A percentile compares a stretch with the other conserved stretches of the same genome.
Conservation (phyloP, 179 eudicot species). For the Beta lomatogona region DNA sequence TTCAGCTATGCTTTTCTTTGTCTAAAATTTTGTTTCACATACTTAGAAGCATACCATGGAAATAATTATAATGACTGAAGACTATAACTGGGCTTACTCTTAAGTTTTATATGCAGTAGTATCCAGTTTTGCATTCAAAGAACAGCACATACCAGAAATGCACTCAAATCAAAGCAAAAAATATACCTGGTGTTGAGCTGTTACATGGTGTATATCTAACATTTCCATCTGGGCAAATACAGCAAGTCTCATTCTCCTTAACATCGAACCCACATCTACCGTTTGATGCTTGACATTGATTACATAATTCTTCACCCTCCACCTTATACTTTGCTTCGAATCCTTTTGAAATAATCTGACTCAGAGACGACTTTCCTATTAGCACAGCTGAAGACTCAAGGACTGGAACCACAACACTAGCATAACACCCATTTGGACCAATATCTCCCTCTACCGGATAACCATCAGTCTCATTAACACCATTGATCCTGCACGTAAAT, state of each 20-base stretch:
- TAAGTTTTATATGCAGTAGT: not conserved
- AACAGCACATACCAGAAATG: not conserved
- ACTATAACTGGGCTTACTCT: not conserved
- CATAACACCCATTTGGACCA: constrained; percentile 34
- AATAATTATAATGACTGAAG: not conserved
- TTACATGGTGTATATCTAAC: constrained; percentile 13
- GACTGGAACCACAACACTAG: constrained; percentile 43
- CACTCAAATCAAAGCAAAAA: not conserved
- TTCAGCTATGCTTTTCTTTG: not conserved
- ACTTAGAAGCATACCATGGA: not conserved
- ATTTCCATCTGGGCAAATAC: constrained; percentile 50
- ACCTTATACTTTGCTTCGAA: constrained; percentile 37
- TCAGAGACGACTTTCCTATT: not conserved
- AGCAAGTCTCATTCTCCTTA: constrained; percentile 21
- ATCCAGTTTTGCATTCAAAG: no score
- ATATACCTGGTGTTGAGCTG: constrained; percentile 27
- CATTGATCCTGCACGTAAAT: constrained; percentile 31
- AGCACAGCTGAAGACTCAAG: constrained; percentile 8
- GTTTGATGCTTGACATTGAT: constrained; percentile 29
- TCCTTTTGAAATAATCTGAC: constrained; percentile 30
- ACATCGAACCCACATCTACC: constrained; percentile 54
- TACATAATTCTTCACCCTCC: constrained; percentile 28
- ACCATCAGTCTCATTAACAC: constrained; percentile 10
- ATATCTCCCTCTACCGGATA: constrained; percentile 30
- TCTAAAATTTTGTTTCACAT: not conserved